Conservation (phyloP, 2,329 filamentous ascomycete species). For the Cladosporium sp. region DNA sequence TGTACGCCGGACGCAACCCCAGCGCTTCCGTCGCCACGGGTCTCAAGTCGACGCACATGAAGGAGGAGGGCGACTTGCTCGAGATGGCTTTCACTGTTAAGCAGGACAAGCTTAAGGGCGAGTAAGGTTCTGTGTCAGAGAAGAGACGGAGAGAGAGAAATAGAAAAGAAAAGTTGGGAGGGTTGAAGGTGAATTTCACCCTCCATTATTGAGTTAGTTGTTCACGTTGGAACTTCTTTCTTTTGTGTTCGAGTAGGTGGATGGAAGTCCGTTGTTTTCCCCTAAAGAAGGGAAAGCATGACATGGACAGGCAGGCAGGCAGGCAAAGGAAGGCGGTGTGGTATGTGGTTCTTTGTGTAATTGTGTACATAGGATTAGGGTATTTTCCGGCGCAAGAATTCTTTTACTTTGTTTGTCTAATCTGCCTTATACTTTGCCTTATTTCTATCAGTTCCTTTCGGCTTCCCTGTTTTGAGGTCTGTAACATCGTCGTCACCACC, state of each 20-base stretch:
- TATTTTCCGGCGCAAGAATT: constrained; percentile 6
- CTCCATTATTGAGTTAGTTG: too few species aligned
- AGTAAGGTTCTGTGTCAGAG: constrained; percentile 38
- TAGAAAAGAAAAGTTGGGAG: too few species aligned
- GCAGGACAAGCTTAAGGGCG: constrained; percentile 64
- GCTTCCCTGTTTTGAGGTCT: too few species aligned
- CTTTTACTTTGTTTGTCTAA: constrained; percentile 8
- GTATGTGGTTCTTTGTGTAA: constrained; percentile 5
- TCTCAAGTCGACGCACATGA: constrained; percentile 79
- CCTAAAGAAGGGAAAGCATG: not conserved
- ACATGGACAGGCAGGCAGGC: too few species aligned
- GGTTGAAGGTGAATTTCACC: too few species aligned
- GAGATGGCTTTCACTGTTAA: constrained; percentile 59
- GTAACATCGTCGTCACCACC: too few species aligned
- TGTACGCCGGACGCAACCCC: constrained; percentile 93
- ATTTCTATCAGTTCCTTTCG: too few species aligned
- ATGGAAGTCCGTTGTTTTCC: too few species aligned
- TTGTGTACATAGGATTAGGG: constrained; percentile 12
- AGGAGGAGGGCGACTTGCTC: constrained; percentile 86
- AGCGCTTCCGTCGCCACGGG: constrained; percentile 93
- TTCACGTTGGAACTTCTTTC: too few species aligned
- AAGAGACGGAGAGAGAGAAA: not conserved
- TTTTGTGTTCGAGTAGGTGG: too few species aligned
- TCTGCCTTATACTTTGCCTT: too few species aligned
- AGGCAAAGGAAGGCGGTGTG: too few species aligned